Percentiles rank a stretch among this genome's conserved stretches.
Conservation (phyloP, 768 basidiomycete genomes). For the Gymnopilus junonius region DNA sequence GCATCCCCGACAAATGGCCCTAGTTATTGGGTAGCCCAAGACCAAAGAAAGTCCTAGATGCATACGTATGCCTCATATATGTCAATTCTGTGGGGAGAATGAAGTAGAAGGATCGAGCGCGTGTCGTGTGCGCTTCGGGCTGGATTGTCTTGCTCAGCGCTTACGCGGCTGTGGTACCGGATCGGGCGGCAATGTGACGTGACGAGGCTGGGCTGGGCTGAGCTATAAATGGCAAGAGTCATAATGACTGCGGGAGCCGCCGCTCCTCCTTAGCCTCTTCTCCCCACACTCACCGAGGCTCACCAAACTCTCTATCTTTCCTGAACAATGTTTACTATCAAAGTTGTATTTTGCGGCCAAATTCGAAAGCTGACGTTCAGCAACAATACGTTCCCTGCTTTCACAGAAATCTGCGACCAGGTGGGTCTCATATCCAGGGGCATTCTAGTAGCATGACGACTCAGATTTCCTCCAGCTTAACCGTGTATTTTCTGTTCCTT, state of each 20-base stretch:
- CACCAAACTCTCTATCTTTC: background rate
- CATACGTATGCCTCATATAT: background rate
- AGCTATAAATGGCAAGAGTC: slow-evolving; percentile 22
- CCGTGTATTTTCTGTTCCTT: slow-evolving; percentile 68
- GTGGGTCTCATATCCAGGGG: slow-evolving; percentile 40
- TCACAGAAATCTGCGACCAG: slow-evolving; percentile 63
- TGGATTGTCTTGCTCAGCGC: slow-evolving; percentile 17
- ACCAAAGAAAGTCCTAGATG: background rate
- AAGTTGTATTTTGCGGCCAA: slow-evolving; percentile 75
- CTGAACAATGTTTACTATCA: slow-evolving; percentile 69
- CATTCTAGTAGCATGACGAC: slow-evolving; percentile 22
- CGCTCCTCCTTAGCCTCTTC: slow-evolving; percentile 22
- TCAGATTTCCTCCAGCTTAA: slow-evolving; percentile 52
- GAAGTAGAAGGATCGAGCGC: slow-evolving; percentile 10
- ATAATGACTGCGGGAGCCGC: slow-evolving; percentile 21
- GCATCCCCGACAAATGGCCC: no score
- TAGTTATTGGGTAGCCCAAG: background rate
- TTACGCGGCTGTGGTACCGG: slow-evolving; percentile 12
- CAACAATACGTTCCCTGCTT: slow-evolving; percentile 61
- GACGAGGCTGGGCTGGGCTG: no score
- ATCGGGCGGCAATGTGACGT: slow-evolving; percentile 24
- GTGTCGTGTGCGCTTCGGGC: background rate
- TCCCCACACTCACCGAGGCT: slow-evolving; percentile 3
- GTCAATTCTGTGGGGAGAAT: background rate
- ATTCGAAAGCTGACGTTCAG: slow-evolving; percentile 69